Percentiles rank a stretch among this genome's conserved stretches.
These are phyloP conservation scores for Coelastrella sp. DNA, from an alignment of 139 green algal genomes.

Conservation along the genomic window DNA sequence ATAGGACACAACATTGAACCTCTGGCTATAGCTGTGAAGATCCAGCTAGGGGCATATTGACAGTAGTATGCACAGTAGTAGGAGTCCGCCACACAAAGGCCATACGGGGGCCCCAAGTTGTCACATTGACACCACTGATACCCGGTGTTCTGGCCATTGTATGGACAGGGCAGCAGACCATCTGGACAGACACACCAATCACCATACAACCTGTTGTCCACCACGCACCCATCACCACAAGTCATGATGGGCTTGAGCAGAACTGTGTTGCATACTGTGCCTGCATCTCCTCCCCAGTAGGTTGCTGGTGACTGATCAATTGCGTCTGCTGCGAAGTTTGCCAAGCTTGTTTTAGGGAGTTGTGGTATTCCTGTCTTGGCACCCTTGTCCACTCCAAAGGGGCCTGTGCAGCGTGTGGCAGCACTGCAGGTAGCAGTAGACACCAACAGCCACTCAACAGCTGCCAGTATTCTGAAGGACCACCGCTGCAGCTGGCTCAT, in stretches of 20 bases:
- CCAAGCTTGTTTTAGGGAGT: neutral
- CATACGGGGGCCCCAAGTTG: slow-evolving; percentile 19
- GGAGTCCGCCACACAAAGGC: slow-evolving; percentile 36
- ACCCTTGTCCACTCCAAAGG: slow-evolving; percentile 27
- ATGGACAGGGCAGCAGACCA: slow-evolving; percentile 23
- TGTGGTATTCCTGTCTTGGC: neutral
- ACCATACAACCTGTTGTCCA: slow-evolving; percentile 31
- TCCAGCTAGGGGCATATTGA: slow-evolving; percentile 40
- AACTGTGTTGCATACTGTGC: slow-evolving; percentile 42
- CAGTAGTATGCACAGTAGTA: slow-evolving; percentile 43
- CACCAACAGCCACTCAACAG: neutral
- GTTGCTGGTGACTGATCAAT: neutral
- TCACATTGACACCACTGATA: slow-evolving; percentile 36
- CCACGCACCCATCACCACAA: slow-evolving; percentile 27
- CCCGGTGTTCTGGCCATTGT: slow-evolving; percentile 21
- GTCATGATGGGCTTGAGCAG: slow-evolving; percentile 45
- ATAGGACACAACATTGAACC: slow-evolving; percentile 41
- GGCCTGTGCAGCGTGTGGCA: slow-evolving; percentile 20
- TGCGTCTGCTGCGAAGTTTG: neutral
- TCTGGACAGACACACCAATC: slow-evolving; percentile 29
- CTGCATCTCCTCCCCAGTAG: slow-evolving; percentile 38
- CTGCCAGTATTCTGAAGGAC: neutral
- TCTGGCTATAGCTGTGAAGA: slow-evolving; percentile 19
- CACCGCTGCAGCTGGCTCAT: neutral
- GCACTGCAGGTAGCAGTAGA: slow-evolving; percentile 1